Percentiles rank a stretch among this genome's conserved stretches.
Conservation (phyloP, 163 green algal genomes). For the Trebouxiophyceae sp. region DNA sequence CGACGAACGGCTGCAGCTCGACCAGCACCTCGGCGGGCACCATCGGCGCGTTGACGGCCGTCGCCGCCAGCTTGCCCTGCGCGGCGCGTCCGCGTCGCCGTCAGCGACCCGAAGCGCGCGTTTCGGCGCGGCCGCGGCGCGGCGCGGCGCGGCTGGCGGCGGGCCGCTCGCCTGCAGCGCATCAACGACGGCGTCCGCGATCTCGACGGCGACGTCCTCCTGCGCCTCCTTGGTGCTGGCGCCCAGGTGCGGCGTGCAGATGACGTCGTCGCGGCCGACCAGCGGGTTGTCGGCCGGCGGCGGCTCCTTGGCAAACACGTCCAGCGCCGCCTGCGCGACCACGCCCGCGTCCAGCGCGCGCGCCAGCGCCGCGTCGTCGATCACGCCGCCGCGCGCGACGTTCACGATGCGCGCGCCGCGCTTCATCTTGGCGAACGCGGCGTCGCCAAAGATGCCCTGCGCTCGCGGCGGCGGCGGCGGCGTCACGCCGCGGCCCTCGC, state of each 20-base stretch:
- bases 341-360: slow-evolving; percentile 68
- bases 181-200: slow-evolving; percentile 85
- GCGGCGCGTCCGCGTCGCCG: too few species aligned
- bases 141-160: too few species aligned
- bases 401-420: slow-evolving; percentile 86
- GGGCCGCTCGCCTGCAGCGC: slow-evolving; percentile 48
- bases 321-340: slow-evolving; percentile 75
- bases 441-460: slow-evolving; percentile 81
- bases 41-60: slow-evolving; percentile 93
- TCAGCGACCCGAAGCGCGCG: too few species aligned
- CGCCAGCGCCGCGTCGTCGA: slow-evolving; percentile 79
- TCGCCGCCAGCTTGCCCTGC: slow-evolving; percentile 74
- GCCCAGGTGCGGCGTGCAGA: slow-evolving; percentile 93
- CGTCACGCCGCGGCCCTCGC: too few species aligned
- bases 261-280: slow-evolving; percentile 64
- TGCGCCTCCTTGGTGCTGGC: slow-evolving; percentile 87
- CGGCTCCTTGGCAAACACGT: slow-evolving; percentile 87
- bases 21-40: slow-evolving; percentile 67
- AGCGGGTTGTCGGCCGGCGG: slow-evolving; percentile 63
- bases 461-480: too few species aligned
- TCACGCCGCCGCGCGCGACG: slow-evolving; percentile 88
- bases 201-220: slow-evolving; percentile 90
- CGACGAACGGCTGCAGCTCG: slow-evolving; percentile 61
- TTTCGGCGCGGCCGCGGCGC: too few species aligned
- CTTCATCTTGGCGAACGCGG: slow-evolving; percentile 84